Percentiles rank a stretch among this genome's conserved stretches.
phyloP scores from a whole-genome alignment of 129 eudicot species.

The Helichrysum umbraculigerum region DNA sequence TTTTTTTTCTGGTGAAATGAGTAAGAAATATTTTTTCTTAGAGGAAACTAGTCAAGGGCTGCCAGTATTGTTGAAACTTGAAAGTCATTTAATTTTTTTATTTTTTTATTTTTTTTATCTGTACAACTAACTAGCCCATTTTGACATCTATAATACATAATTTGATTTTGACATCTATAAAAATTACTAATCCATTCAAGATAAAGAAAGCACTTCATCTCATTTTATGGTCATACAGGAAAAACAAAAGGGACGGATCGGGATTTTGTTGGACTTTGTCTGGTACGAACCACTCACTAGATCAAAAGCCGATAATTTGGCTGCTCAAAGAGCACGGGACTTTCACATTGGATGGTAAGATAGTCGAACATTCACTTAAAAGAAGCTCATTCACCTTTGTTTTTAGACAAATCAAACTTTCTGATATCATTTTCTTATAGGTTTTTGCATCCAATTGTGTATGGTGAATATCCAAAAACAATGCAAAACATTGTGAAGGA shows the following conservation, averaged over 20 bases:
- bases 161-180: not conserved
- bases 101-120: no score
- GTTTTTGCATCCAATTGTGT: conserved; percentile 87
- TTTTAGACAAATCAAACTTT: not conserved
- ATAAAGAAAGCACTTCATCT: not conserved
- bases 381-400: not conserved
- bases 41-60: no score
- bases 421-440: conserved; percentile 31
- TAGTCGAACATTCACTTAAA: not conserved
- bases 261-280: conserved; percentile 81
- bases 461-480: conserved; percentile 88
- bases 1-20: not conserved
- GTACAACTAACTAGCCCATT: no score
- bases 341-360: conserved; percentile 90
- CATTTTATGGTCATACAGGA: conserved; percentile 36
- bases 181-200: not conserved
- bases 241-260: conserved; percentile 77
- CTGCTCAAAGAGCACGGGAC: conserved; percentile 95
- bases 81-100: no score
- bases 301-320: conserved; percentile 59
- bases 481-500: conserved; percentile 77
- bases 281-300: conserved; percentile 91
- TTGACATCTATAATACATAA: no score
- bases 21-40: no score
- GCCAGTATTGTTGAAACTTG: no score